These are phyloP conservation scores for Mycena galopus DNA, from an alignment of 768 basidiomycete species.

Conservation along the genomic window DNA sequence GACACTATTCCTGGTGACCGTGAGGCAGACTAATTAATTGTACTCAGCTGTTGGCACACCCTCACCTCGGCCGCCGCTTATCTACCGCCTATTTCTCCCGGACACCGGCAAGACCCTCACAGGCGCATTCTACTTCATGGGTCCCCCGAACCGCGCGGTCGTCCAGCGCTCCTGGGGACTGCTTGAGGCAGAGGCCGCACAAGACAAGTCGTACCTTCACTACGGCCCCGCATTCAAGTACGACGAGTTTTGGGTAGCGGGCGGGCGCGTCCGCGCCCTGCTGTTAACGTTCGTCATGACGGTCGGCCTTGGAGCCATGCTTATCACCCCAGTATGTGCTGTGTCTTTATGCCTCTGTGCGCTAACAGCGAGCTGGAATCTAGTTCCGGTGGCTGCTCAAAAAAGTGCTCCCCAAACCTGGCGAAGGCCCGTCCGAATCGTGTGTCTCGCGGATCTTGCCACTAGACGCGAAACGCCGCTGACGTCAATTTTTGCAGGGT, in stretches of 20 bases:
- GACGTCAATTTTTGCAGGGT: constrained; percentile 49
- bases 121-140: constrained; percentile 59
- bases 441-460: constrained; percentile 49
- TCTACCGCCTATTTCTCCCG: constrained; percentile 56
- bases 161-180: constrained; percentile 64
- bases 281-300: constrained; percentile 53
- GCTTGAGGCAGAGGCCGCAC: constrained; percentile 50
- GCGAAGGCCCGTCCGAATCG: constrained; percentile 76
- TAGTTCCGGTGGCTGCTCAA: constrained; percentile 72
- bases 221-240: constrained; percentile 86
- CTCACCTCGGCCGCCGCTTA: constrained; percentile 42
- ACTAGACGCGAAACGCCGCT: background rate
- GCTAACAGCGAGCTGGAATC: background rate
- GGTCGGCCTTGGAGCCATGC: constrained; percentile 49
- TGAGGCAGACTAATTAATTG: background rate
- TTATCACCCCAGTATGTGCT: constrained; percentile 57
- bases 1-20: constrained; percentile 13
- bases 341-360: background rate
- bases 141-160: constrained; percentile 52
- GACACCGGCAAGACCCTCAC: constrained; percentile 45
- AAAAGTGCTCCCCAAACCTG: constrained; percentile 63
- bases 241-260: constrained; percentile 72
- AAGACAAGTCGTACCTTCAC: constrained; percentile 38
- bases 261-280: constrained; percentile 55
- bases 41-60: constrained; percentile 41